These are phyloP conservation scores for Fusarium sp. DNA, from an alignment of 2,329 filamentous ascomycete species.

Conservation along the genomic window DNA sequence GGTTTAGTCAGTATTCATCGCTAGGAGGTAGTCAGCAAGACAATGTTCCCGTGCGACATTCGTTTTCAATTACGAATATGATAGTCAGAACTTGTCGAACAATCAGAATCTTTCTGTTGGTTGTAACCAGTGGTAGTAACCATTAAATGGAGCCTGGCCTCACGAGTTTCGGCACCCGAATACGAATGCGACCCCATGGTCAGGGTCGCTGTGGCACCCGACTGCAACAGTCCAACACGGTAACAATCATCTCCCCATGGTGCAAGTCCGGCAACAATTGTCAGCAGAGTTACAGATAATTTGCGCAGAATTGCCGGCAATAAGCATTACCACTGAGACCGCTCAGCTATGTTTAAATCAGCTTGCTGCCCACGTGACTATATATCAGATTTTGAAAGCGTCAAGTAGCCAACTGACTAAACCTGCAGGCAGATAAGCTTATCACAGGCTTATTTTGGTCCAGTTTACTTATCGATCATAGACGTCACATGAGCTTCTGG, in stretches of 20 bases:
- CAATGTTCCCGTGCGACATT: not conserved
- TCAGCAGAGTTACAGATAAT: not conserved
- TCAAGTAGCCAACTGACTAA: slow-evolving; percentile 21
- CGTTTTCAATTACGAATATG: not conserved
- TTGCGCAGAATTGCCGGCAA: not conserved
- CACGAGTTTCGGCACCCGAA: slow-evolving; percentile 10
- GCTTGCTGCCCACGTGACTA: not conserved
- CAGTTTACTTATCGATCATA: slow-evolving; percentile 8
- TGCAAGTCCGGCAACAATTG: not conserved
- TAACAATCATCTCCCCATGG: not conserved
- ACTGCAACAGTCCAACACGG: not conserved
- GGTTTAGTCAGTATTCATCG: not conserved
- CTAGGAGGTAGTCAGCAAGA: not conserved
- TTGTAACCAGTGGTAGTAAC: not conserved
- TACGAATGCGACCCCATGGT: slow-evolving; percentile 16
- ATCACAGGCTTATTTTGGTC: slow-evolving; percentile 25
- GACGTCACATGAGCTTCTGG: slow-evolving; percentile 30
- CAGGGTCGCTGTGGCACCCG: not conserved
- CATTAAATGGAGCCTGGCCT: slow-evolving; percentile 2
- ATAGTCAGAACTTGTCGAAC: not conserved
- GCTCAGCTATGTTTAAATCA: not conserved
- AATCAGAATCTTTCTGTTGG: not conserved
- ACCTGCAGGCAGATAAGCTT: slow-evolving; percentile 37
- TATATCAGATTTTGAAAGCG: not conserved
- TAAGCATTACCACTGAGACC: not conserved